These are phyloP conservation scores for Trichoderma atroviride DNA, from an alignment of 2,329 filamentous ascomycete species.

Conservation along the genomic window DNA sequence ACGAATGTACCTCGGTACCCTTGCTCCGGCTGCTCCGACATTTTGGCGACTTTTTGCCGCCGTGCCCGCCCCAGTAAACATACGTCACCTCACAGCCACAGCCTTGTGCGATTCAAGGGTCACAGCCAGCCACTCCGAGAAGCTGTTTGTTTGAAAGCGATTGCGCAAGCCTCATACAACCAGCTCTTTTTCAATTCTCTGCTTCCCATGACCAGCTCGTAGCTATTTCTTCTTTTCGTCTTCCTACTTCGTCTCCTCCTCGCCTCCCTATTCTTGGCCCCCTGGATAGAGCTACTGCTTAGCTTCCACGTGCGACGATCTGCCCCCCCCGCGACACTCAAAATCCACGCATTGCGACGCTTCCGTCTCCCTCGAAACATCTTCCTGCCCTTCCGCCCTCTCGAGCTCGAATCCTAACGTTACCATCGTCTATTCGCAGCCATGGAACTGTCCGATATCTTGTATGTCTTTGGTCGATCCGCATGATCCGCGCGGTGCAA, in stretches of 20 bases:
- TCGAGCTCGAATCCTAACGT: neutral
- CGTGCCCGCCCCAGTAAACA: neutral
- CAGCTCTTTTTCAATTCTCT: neutral
- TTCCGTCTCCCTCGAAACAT: neutral
- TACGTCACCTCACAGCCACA: conserved; percentile 25
- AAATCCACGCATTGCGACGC: conserved; percentile 20
- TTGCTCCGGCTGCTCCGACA: neutral
- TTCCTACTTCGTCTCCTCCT: neutral
- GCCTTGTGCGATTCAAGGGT: neutral
- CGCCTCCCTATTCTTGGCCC: neutral
- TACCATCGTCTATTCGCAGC: neutral
- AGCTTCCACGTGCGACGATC: conserved; percentile 5
- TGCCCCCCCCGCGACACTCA: conserved; percentile 2
- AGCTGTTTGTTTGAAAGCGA: conserved; percentile 3
- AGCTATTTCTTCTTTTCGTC: neutral
- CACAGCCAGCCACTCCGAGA: neutral
- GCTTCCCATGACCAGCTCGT: neutral
- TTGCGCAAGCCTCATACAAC: conserved; percentile 20
- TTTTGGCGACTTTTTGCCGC: neutral
- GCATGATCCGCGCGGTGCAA: neutral
- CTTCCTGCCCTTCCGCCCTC: neutral
- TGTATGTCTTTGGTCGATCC: neutral
- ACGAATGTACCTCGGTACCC: neutral
- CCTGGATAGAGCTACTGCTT: neutral
- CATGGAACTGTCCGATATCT: conserved; percentile 26